These are phyloP conservation scores for Vanrija humicola DNA, from an alignment of 1,284 basidiomycete genomes.

Conservation along the genomic window DNA sequence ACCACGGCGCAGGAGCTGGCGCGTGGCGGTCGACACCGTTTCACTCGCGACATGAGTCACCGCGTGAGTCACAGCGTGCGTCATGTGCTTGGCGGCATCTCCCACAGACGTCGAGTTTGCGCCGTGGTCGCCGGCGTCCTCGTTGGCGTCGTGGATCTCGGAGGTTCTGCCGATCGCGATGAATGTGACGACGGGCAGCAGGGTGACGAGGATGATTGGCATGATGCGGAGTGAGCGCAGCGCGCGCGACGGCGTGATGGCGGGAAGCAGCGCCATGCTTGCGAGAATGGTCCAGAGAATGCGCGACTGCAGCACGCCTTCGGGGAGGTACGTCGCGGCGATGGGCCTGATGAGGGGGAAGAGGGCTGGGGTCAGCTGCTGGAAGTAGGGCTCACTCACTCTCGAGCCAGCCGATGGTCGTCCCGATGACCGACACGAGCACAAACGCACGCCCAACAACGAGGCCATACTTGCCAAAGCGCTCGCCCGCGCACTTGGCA, in stretches of 20 bases:
- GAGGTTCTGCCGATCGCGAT: conserved; percentile 47
- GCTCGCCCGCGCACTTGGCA: conserved; percentile 31
- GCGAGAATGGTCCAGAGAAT: conserved; percentile 39
- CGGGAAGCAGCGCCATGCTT: conserved; percentile 39
- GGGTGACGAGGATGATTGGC: conserved; percentile 31
- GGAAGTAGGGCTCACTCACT: conserved; percentile 25
- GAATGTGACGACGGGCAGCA: conserved; percentile 44
- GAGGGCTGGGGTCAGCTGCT: conserved; percentile 22
- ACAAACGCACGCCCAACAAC: conserved; percentile 39
- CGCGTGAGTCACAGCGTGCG: not conserved
- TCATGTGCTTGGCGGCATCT: not conserved
- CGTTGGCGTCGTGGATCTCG: conserved; percentile 40
- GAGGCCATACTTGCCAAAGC: conserved; percentile 34
- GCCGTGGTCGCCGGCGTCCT: conserved; percentile 10
- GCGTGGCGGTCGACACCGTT: not conserved
- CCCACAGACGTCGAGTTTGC: not conserved
- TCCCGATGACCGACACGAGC: conserved; percentile 32
- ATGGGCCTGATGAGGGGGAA: conserved; percentile 38
- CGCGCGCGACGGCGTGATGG: conserved; percentile 37
- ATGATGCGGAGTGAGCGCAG: conserved; percentile 24
- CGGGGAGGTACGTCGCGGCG: conserved; percentile 28
- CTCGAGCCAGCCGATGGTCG: conserved; percentile 40
- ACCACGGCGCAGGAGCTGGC: too few species aligned
- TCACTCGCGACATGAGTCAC: not conserved
- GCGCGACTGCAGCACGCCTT: conserved; percentile 25